phyloP scores from a whole-genome alignment of 2,329 filamentous ascomycete genomes.

The Microcyclospora tardicrescens region DNA sequence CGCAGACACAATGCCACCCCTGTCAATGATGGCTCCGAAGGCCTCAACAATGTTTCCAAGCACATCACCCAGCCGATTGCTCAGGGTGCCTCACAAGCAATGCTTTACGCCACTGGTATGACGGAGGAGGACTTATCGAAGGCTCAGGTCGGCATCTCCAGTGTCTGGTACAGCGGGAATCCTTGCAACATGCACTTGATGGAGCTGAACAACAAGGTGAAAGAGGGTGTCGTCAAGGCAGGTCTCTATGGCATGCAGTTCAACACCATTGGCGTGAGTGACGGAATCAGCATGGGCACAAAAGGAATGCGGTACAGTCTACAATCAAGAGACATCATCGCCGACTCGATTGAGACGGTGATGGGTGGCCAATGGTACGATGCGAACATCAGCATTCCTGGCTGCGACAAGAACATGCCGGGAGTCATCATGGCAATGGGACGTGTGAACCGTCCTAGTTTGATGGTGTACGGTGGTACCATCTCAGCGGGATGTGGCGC shows the following conservation, averaged over 20 bases:
- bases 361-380: conserved; percentile 99
- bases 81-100: conserved; percentile 95
- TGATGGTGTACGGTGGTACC: conserved; percentile 96
- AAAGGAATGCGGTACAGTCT: conserved; percentile 75
- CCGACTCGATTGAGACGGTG: conserved; percentile 96
- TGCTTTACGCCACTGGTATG: conserved; percentile 93
- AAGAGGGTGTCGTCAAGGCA: conserved; percentile 57
- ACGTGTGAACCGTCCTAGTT: conserved; percentile 77
- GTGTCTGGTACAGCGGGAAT: conserved; percentile 96
- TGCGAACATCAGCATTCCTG: conserved; percentile 88
- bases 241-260: conserved; percentile 87
- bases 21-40: conserved; percentile 13
- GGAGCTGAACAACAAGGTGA: conserved; percentile 70
- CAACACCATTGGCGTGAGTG: conserved; percentile 96
- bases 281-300: conserved; percentile 97
- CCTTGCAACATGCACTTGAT: conserved; percentile 99
- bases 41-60: conserved; percentile 71
- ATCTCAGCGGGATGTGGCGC: conserved; percentile 82
- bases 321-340: conserved; percentile 91
- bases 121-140: conserved; percentile 82
- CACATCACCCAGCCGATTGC: conserved; percentile 93
- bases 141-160: conserved; percentile 93
- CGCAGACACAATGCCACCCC: conserved; percentile 11
- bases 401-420: conserved; percentile 99
- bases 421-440: conserved; percentile 65